Base-by-base conservation (phyloP, 2,329 filamentous ascomycete species). In the Stylonectria norvegica region DNA sequence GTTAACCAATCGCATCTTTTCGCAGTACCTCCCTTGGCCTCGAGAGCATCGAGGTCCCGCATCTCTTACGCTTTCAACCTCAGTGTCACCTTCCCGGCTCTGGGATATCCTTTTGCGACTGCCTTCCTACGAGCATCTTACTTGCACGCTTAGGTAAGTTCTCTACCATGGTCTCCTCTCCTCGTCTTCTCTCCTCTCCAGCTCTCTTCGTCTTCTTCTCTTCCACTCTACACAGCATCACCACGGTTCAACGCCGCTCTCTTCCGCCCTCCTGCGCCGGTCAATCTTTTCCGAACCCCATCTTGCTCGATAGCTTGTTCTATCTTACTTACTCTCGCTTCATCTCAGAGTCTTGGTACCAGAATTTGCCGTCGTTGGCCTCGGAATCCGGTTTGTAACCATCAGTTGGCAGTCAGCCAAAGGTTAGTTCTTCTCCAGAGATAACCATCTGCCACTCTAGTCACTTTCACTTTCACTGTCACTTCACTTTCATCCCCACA, bases 281-380 rank as follows among this genome's bases (percentile, higher is more conserved):
- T 53, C 46, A 44, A 59, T 59, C 58, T 60, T 57, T 60, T 59
- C 58, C 52, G 51, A 55, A 55, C 60, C 63, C 63, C 70, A 72
- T 72, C 69, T 78, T 78, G 75, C 72, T 76, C 64, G 68, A 71
- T 76, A 78, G 71, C 72, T 75, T 65, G 70, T 70, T 71, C 72
- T 71, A 75, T 77, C 70, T 73, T 73, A 72, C 69, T 73, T 71
- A 72, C 67, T 67, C 70, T 77, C 72, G 69, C 73, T 78, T 74
- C 68, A 70, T 70, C 60, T 66, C 67, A 67, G 61, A 64, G 63
- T 66, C 68, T 70, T 75, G 73, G 72, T 71, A 71, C 64, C 68
- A 67, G 64, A 67, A 66, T 68, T 65, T 65, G 58, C 59, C 63
- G 53, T 62, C 50, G 52, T 58, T 57, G 58, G 56, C 57, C 48